Percentiles rank a stretch among this genome's conserved stretches.
These are phyloP conservation scores for Globisporangium paroecandrum DNA, from an alignment of 352 stramenopile species.

Conservation along the genomic window DNA sequence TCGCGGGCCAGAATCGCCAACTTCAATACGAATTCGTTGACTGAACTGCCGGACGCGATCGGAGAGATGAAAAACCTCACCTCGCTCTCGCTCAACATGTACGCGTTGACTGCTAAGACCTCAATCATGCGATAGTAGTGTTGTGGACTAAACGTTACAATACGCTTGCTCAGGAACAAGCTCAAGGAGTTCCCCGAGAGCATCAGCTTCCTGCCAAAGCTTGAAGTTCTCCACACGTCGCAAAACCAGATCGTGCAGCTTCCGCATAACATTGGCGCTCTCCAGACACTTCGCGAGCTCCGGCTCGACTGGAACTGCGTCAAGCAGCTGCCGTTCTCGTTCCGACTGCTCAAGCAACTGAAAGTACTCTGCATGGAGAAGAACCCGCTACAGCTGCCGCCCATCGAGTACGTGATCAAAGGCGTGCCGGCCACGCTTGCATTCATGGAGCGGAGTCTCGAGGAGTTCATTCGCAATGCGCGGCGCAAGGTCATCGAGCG, in stretches of 20 bases:
- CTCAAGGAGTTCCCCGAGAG: slow-evolving; percentile 41
- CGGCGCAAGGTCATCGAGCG: slow-evolving; percentile 46
- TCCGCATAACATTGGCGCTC: slow-evolving; percentile 46
- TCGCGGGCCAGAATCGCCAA: slow-evolving; percentile 34
- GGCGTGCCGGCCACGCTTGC: slow-evolving; percentile 43
- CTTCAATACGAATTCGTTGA: slow-evolving; percentile 43
- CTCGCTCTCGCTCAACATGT: slow-evolving; percentile 45
- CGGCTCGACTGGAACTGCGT: slow-evolving; percentile 65
- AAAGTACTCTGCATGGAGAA: slow-evolving; percentile 50
- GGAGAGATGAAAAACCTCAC: slow-evolving; percentile 39
- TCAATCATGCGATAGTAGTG: not conserved
- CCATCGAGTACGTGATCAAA: slow-evolving; percentile 42
- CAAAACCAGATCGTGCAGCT: slow-evolving; percentile 43
- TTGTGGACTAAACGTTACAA: not conserved
- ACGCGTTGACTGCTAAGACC: not conserved
- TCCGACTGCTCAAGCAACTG: slow-evolving; percentile 35
- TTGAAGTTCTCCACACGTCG: slow-evolving; percentile 41
- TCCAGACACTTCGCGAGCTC: slow-evolving; percentile 42
- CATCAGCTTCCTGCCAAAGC: slow-evolving; percentile 27
- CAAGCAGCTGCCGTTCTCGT: slow-evolving; percentile 61
- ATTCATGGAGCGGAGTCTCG: slow-evolving; percentile 54
- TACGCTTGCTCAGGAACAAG: slow-evolving; percentile 26
- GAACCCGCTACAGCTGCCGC: slow-evolving; percentile 53
- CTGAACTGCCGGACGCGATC: slow-evolving; percentile 33
- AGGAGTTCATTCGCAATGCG: slow-evolving; percentile 41